Evolutionary conservation across 2,329 filamentous ascomycete genomes (phyloP), one percentile per base, ranked within the genome.

Genomic region (Trematosphaeria pertusa): DNA sequence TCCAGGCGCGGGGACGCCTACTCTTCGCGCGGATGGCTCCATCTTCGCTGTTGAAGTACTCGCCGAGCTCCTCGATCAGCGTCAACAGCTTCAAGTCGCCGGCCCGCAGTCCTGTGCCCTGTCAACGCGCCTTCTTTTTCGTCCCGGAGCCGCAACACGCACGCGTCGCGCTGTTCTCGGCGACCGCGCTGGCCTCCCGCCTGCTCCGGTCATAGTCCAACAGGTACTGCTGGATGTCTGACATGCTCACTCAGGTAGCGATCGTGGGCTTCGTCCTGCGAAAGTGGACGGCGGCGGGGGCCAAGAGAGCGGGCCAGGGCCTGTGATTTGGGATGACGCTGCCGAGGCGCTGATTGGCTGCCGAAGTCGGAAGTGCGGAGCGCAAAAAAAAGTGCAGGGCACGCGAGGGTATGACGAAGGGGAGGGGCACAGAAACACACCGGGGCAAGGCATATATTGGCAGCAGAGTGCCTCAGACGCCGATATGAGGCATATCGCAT

Each of bases 41-140:
- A 71, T 87, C 83, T 59, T 87, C 83, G 65, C 85, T 82, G 56
- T 86, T 87, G 61, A 88, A 79, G 58, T 87, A 87, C 65, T 86
- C 83, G 15, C 83, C 82, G 22, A 87, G 74, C 34, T 82, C 83
- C 61, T 86, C 82, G 43, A 88, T 81, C 38, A 87, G 71, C 43
- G 81, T 79, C 45, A 87, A 76, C 24, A 88, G 74, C 57, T 82
- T 86, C 41, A 81, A 74, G 58, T 86, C 75, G 55, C 81, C 84
- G 58, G 70, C 75, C 62, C 85, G 79, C 50, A 88, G 74, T 66
- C 80, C 82, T 86, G 50, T 30, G 38, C 21, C 28, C 37, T 22
- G 55, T 67, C 55, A 62, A 33, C 43, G 54, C 43, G 22, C 42
- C 15, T 26, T 48, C n/a, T n/a, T n/a, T n/a, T n/a, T n/a, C n/a